Evolutionary conservation across 495 filamentous ascomycete genomes (phyloP), one percentile per base, ranked within the genome.

Genomic region (Lentithecium fluviatile): DNA sequence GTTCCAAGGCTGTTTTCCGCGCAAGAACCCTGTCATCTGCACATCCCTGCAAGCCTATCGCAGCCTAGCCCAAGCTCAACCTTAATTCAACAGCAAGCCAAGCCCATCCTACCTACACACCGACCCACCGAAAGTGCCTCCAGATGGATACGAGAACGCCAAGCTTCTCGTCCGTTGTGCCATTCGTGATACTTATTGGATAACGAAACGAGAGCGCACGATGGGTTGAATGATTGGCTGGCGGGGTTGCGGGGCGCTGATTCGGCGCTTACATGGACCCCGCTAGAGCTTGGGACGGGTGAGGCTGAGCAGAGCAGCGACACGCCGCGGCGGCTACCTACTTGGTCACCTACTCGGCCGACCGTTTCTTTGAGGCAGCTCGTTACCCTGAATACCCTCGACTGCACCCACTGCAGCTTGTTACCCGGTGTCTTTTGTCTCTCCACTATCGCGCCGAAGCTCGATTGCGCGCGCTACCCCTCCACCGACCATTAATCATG

Each of bases 251-350:
- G 7, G 49, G 56, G 23, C 23, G 37, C 29, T 54, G 54, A 52
- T 53, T 59, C 55, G 62, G 62, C 62, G 62, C 56, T 60, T 60
- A 56, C 13, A 64, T 37, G 25, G 21, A 52, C 56, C 62, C 62
- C 56, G 62, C 61, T 51, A 53, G 19, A n/a, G 1, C 51, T 37
- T 32, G 4, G 10, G 29, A n/a, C n/a, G n/a, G n/a, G 26, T 58
- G 56, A 65, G 62, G 62, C 62, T 65, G 62, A 65, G 62, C 62
- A 64, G 7, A 19, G 26, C 25, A 36, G 51, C 43, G 50, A 20
- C 12, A 25, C 53, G 36, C 4, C 19, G 6, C 29, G 13, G 34
- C 26, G 52, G 19, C 36, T 57, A 58, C 48, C 45, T 64, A 64
- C n/a, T n/a, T n/a, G n/a, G n/a, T n/a, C n/a, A n/a, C n/a, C n/a